A percentile compares a stretch with the other conserved stretches of the same genome.
Evolutionary conservation across 106 monocot genomes (phyloP).

Genomic region (Dactylorhiza incarnata): DNA sequence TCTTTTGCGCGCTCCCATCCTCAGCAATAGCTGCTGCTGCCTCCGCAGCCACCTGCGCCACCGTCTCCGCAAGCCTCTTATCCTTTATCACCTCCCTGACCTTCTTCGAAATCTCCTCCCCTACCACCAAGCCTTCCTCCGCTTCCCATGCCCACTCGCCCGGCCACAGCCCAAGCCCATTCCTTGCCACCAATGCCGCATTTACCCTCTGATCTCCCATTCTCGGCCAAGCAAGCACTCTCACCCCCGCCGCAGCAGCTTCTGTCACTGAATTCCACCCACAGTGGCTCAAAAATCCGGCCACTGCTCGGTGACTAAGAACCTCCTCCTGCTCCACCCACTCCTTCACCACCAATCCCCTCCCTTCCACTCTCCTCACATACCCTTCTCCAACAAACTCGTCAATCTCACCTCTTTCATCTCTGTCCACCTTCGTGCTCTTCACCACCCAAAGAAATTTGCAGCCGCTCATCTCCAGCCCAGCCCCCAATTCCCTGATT

Average conservation of each 20-base stretch:
- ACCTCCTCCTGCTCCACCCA: conserved; percentile 61
- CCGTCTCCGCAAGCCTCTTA: conserved; percentile 2
- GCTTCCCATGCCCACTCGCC: conserved; percentile 51
- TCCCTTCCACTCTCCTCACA: conserved; percentile 34
- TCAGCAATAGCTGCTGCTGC: conserved; percentile 11
- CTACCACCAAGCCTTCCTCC: conserved; percentile 24
- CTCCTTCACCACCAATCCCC: conserved; percentile 36
- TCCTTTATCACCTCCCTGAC: conserved; percentile 40
- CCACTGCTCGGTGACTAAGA: conserved; percentile 35
- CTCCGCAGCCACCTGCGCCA: conserved; percentile 13
- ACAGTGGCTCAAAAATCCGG: conserved; percentile 61
- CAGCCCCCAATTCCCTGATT: conserved; percentile 32
- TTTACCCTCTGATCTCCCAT: conserved; percentile 51
- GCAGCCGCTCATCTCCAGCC: conserved; percentile 49
- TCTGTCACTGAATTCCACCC: conserved; percentile 73
- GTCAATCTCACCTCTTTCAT: conserved; percentile 25
- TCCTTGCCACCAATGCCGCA: conserved; percentile 26
- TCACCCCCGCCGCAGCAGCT: conserved; percentile 32
- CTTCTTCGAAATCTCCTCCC: conserved; percentile 25
- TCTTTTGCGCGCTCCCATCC: conserved; percentile 25
- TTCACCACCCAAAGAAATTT: conserved; percentile 66
- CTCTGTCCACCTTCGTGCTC: conserved; percentile 37
- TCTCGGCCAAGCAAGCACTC: conserved; percentile 46
- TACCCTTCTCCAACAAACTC: conserved; percentile 34
- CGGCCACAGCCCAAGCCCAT: conserved; percentile 47